These are phyloP conservation scores for Tardiomyces depauwii DNA, from an alignment of 1,139 yeast genomes.

Conservation along the genomic window DNA sequence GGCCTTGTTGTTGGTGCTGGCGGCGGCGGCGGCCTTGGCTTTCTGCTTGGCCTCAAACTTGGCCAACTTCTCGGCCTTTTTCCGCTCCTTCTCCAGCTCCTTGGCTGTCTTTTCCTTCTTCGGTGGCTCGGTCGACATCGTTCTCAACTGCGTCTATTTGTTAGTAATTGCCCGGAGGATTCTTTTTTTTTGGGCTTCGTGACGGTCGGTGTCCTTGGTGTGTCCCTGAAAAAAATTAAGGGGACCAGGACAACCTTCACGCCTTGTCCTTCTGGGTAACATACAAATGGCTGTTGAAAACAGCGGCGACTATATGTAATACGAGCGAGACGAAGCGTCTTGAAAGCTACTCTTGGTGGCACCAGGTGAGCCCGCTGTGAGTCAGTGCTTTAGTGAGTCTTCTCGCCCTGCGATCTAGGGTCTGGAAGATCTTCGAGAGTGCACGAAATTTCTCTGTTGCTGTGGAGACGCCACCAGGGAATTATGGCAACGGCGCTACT, in stretches of 20 bases:
- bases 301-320: background rate
- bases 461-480: conserved; percentile 1
- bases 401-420: background rate
- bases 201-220: no score
- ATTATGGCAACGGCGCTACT: no score
- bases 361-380: conserved; percentile 1
- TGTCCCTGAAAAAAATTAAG: no score
- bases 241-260: no score
- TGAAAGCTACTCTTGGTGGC: background rate
- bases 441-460: conserved; percentile 2
- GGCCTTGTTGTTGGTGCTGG: conserved; percentile 25
- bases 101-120: conserved; percentile 26
- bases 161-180: background rate
- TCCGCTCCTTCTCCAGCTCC: conserved; percentile 75
- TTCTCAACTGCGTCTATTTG: background rate
- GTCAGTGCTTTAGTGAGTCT: background rate
- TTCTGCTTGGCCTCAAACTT: conserved; percentile 91
- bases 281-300: background rate
- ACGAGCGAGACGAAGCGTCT: conserved; percentile 2
- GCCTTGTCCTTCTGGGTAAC: no score
- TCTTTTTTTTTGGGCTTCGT: no score
- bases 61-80: conserved; percentile 94
- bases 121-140: background rate
- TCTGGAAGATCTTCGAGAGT: conserved; percentile 1
- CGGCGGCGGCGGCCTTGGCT: conserved; percentile 38